Evolutionary conservation across 495 filamentous ascomycete genomes (phyloP), one percentile per base, ranked within the genome.

Genomic region (Penicillium robsamsonii): DNA sequence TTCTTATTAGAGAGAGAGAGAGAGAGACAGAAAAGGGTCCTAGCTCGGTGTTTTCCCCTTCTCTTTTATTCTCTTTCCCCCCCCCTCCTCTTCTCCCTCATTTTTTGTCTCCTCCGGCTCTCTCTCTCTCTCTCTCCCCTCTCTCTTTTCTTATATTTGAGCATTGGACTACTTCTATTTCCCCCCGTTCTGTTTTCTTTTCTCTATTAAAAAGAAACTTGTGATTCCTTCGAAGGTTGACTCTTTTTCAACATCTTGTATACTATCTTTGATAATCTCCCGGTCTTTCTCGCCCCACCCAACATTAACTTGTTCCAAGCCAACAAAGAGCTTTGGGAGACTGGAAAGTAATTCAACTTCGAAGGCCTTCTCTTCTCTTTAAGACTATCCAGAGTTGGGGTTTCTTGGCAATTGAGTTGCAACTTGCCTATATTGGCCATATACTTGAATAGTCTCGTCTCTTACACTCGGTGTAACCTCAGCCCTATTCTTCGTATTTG

Each of bases 51-150:
- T 56, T 42, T 45, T 41, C 29, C 29, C 43, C 25, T 44, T 55
- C 55, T 54, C 54, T 46, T n/a, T 38, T 50, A 54, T 42, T 51
- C 33, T 41, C 49, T 59, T 54, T 24, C 30, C 55, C 54, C 49
- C 40, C 25, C 42, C 37, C 33, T 37, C 27, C 42, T 57, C 53
- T 25, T 40, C 55, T 51, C 48, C 33, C 45, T 43, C 62, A 43
- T 49, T 46, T 42, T 47, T 31, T 27, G 18, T 52, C 52, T 27
- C 48, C 41, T 51, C 48, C 46, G 42, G 51, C 51, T 38, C 58
- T 46, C 57, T 27, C 50, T 30, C 40, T 35, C 41, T 44, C 50
- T 35, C 46, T 55, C 43, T 52, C 31, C 33, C 20, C 12, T 30
- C 15, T 50, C 15, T 37, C 25, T 52, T 46, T 47, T 46, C 22